phyloP scores from a whole-genome alignment of 2,329 filamentous ascomycete species.

The Dendryphion nanum region DNA sequence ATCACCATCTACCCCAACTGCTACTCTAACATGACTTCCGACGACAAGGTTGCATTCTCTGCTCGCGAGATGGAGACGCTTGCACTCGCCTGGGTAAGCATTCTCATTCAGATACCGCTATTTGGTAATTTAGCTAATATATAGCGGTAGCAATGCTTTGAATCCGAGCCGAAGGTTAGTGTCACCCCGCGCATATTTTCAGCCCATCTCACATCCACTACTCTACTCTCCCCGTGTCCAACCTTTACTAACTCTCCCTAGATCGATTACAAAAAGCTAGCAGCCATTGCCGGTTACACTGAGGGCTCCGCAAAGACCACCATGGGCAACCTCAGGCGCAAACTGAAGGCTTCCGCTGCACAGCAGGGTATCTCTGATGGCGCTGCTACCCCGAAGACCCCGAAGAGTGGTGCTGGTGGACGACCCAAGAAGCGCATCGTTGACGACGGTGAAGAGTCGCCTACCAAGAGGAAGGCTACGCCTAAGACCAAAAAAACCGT shows the following conservation, averaged over 20 bases:
- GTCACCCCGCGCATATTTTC: neutral
- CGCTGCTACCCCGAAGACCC: slow-evolving; percentile 15
- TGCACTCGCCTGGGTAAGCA: slow-evolving; percentile 24
- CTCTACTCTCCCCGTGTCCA: slow-evolving; percentile 3
- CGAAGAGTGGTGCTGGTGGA: slow-evolving; percentile 10
- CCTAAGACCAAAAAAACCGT: slow-evolving; percentile 1
- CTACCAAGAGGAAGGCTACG: slow-evolving; percentile 3
- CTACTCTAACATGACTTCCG: neutral
- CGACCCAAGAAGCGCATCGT: slow-evolving; percentile 3
- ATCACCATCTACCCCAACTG: neutral
- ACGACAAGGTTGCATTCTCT: slow-evolving; percentile 11
- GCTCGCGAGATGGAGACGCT: slow-evolving; percentile 30
- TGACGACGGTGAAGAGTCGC: neutral
- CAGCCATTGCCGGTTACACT: slow-evolving; percentile 26
- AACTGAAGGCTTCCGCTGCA: slow-evolving; percentile 22
- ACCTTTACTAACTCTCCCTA: slow-evolving; percentile 10
- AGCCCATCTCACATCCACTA: neutral
- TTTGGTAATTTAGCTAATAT: no score
- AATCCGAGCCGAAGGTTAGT: slow-evolving; percentile 29
- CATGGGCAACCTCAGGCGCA: slow-evolving; percentile 31
- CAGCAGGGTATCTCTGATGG: neutral
- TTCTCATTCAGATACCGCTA: no score
- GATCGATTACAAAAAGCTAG: slow-evolving; percentile 21
- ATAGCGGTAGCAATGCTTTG: slow-evolving; percentile 40
- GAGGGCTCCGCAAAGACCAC: slow-evolving; percentile 22